These are phyloP conservation scores for Thielaviopsis musarum DNA, from an alignment of 2,329 filamentous ascomycete genomes.

Conservation along the genomic window DNA sequence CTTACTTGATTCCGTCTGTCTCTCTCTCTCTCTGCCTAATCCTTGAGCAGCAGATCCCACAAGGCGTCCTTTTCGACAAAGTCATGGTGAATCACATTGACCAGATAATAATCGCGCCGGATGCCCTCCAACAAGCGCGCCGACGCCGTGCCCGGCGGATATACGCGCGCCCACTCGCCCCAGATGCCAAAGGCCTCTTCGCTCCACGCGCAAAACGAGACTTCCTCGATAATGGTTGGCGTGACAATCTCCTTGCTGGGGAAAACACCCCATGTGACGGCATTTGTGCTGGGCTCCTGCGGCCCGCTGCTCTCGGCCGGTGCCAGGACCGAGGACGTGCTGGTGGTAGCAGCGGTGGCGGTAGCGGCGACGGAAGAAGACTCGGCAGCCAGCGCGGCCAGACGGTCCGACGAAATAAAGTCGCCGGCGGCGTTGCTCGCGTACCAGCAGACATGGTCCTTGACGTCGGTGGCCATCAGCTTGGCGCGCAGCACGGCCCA, in stretches of 20 bases:
- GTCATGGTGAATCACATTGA: constrained; percentile 77
- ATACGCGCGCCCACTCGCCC: constrained; percentile 83
- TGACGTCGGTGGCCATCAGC: constrained; percentile 39
- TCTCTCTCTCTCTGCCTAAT: constrained; percentile 14
- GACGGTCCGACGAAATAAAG: constrained; percentile 50
- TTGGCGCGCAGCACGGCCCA: constrained; percentile 51
- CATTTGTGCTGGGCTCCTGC: constrained; percentile 50
- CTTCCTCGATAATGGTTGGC: constrained; percentile 90
- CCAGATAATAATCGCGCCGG: constrained; percentile 63
- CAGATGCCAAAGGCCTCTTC: constrained; percentile 96
- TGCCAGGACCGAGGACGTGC: constrained; percentile 20
- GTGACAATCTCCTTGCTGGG: constrained; percentile 91
- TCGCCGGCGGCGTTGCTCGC: constrained; percentile 65
- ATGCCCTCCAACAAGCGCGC: constrained; percentile 52
- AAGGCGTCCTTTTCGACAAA: constrained; percentile 54
- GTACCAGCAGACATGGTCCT: constrained; percentile 68
- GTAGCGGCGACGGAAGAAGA: too few species aligned
- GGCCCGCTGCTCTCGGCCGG: constrained; percentile 13
- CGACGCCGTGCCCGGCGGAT: constrained; percentile 55
- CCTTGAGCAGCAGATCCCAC: constrained; percentile 46
- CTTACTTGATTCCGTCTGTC: neutral
- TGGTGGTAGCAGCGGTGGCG: neutral
- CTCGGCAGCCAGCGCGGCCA: constrained; percentile 4
- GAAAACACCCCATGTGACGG: constrained; percentile 94
- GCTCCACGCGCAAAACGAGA: constrained; percentile 83